Conservation (phyloP, 1,284 basidiomycete species). For the Golubevia pallescens region DNA sequence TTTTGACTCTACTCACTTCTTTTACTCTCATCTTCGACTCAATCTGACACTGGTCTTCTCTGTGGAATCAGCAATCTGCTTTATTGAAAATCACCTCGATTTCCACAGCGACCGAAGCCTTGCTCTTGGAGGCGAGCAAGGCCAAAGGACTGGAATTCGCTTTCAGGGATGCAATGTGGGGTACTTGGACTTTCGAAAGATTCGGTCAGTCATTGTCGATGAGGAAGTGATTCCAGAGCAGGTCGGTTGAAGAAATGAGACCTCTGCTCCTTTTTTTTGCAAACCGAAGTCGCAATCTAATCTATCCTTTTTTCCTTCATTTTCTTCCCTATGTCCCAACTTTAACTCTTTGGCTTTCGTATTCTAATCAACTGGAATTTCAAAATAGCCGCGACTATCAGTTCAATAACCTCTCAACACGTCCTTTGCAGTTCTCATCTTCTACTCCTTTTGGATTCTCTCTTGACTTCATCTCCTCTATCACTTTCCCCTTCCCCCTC, state of each 20-base stretch:
- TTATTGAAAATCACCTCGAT: conserved; percentile 19
- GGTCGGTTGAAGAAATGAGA: too few species aligned
- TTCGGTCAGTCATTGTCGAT: conserved; percentile 24
- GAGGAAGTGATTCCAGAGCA: neutral
- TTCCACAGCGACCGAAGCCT: conserved; percentile 19
- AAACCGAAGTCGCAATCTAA: too few species aligned
- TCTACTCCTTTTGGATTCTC: conserved; percentile 21
- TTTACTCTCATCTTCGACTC: neutral
- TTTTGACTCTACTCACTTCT: neutral
- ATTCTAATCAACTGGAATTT: too few species aligned
- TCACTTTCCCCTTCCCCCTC: too few species aligned
- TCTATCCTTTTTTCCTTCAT: too few species aligned
- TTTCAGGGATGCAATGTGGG: conserved; percentile 41
- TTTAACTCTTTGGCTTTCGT: too few species aligned
- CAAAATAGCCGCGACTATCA: too few species aligned
- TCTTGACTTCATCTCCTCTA: conserved; percentile 11
- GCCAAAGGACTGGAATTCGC: conserved; percentile 30
- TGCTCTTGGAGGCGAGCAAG: conserved; percentile 29
- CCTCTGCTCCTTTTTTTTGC: too few species aligned
- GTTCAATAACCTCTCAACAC: neutral
- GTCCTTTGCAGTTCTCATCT: conserved; percentile 17
- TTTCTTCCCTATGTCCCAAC: too few species aligned
- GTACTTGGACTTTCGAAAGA: conserved; percentile 45
- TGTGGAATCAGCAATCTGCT: too few species aligned
- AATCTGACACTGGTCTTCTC: too few species aligned